Evolutionary conservation across 345 rosid species (phyloP), one percentile per base, ranked within the genome.

Genomic region (Linum lewisii): DNA sequence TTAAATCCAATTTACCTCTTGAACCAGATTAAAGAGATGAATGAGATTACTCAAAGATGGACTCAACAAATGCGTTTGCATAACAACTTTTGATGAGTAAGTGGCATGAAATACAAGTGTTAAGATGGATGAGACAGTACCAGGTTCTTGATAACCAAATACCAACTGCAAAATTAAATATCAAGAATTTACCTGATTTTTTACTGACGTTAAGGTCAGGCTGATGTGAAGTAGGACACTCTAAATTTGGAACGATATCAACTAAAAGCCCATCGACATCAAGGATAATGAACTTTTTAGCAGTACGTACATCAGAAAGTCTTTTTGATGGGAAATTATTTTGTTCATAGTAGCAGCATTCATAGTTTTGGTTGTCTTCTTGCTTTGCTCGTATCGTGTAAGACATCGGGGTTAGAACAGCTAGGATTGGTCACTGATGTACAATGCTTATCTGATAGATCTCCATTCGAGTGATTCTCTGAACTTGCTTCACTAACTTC

Each of bases 211-310:
- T 18, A 4, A 58, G 21, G 34, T 71, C 67, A 34, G 63, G 22
- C 50, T 44, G 58, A 11, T 6, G 34, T 21, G 47, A 42, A 1
- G 47, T 42, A 11, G 47, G 47, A 16, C 47, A 16, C 47, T 5
- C 32, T 0, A n/a, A 32, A 21, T 62, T 7, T 25, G 61, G 26
- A 32, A 71, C 59, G 58, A 71, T 59, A 66, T 71, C 71, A 51
- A 44, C 75, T 14, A 71, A 66, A 62, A 71, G 67, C 29, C 71
- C 75, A 62, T 71, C 66, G 16, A 71, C 53, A 62, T 71, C 75
- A 21, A 71, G 70, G 56, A 62, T 63, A 53, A 71, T 67, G 36
- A 71, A 67, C 59, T 29, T 29, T n/a, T 65, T 71, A 38, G 26
- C 18, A 44, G 63, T 6, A 53, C 16, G 5, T 38, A 7, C 69